Conservation (phyloP, 202 grass and related monocot genomes). For the Elaeis oleifera region DNA sequence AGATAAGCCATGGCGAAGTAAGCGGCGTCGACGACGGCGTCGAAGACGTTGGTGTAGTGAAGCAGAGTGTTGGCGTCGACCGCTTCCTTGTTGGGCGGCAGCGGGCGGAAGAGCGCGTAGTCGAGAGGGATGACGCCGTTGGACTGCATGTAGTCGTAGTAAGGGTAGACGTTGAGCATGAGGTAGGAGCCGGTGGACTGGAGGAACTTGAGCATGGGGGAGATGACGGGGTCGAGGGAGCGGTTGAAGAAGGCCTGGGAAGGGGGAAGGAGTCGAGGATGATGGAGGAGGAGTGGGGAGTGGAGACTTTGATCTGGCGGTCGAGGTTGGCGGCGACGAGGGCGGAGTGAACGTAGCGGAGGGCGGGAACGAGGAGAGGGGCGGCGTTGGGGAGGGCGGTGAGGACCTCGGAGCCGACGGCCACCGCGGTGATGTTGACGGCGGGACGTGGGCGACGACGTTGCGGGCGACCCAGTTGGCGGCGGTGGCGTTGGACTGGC, state of each 20-base stretch:
- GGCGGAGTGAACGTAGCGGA: constrained; percentile 86
- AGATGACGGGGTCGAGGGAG: constrained; percentile 52
- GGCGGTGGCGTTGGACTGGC: constrained; percentile 86
- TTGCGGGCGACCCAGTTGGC: constrained; percentile 77
- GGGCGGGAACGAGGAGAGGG: constrained; percentile 62
- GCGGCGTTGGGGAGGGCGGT: constrained; percentile 62
- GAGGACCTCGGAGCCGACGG: constrained; percentile 82
- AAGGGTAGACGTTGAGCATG: constrained; percentile 98
- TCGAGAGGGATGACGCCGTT: constrained; percentile 92
- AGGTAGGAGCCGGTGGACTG: constrained; percentile 65
- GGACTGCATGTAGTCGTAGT: constrained; percentile 99
- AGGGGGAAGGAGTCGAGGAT: constrained; percentile 97
- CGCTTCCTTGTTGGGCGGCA: constrained; percentile 94
- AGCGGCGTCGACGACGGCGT: constrained; percentile 81
- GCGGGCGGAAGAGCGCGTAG: constrained; percentile 83
- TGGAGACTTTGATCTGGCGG: constrained; percentile 64
- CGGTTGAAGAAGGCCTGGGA: constrained; percentile 99
- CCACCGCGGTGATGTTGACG: constrained; percentile 90
- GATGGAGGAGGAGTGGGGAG: constrained; percentile 92
- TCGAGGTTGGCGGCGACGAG: constrained; percentile 89
- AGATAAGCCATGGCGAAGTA: constrained; percentile 96
- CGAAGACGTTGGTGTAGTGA: constrained; percentile 98
- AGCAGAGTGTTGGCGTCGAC: constrained; percentile 95
- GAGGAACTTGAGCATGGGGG: constrained; percentile 79
- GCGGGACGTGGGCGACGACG: constrained; percentile 60